Percentiles rank a stretch among this genome's conserved stretches.
These are phyloP conservation scores for Aureoboletus auriporus DNA, from an alignment of 768 basidiomycete genomes.

Conservation along the genomic window DNA sequence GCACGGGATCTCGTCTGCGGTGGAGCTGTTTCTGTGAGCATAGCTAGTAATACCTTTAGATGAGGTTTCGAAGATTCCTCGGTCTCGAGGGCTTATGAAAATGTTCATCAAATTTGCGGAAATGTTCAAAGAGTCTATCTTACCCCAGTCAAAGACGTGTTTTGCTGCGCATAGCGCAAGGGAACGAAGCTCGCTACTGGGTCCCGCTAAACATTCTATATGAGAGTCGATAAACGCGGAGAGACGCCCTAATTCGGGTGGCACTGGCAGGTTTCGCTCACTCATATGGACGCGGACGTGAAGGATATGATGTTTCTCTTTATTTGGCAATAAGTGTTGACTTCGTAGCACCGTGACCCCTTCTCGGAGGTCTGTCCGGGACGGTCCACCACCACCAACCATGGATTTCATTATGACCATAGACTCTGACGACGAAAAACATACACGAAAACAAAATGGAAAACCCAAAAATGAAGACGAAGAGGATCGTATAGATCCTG, in stretches of 20 bases:
- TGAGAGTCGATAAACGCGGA: conserved; percentile 52
- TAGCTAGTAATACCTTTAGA: conserved; percentile 61
- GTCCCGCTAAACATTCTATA: conserved; percentile 52
- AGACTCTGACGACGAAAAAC: conserved; percentile 72
- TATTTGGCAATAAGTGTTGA: conserved; percentile 8
- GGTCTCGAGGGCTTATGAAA: conserved; percentile 57
- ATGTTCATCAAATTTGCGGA: neutral
- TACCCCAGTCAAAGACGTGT: conserved; percentile 74
- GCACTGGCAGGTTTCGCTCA: conserved; percentile 23
- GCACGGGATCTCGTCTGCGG: conserved; percentile 74
- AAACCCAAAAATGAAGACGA: conserved; percentile 37
- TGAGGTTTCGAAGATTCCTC: conserved; percentile 64
- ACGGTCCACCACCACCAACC: conserved; percentile 5
- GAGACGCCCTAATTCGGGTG: conserved; percentile 44
- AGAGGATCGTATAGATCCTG: conserved; percentile 67
- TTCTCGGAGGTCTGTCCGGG: neutral
- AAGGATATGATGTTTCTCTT: conserved; percentile 10
- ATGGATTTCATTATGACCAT: conserved; percentile 80
- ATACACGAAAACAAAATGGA: conserved; percentile 16
- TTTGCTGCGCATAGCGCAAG: conserved; percentile 68
- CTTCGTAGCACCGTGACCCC: too few species aligned
- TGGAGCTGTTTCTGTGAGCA: conserved; percentile 61
- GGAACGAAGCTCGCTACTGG: conserved; percentile 48
- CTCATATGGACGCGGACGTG: conserved; percentile 9
- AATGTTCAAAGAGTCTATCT: conserved; percentile 20